phyloP scores from a whole-genome alignment of 2,329 filamentous ascomycete species.

The Phoma sp. region DNA sequence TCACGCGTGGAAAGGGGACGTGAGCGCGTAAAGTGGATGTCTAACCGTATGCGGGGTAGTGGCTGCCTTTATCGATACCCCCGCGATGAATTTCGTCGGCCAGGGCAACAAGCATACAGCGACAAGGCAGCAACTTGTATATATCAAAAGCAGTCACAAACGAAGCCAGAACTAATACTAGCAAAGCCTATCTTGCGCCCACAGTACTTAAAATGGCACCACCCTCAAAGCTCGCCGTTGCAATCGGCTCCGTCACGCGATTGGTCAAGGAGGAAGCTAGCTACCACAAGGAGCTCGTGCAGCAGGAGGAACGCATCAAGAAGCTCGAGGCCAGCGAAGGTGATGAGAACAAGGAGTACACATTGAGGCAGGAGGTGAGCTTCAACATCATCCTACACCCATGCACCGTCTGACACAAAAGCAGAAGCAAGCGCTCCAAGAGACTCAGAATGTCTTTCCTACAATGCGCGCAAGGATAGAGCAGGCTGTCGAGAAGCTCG shows the following conservation, averaged over 20 bases:
- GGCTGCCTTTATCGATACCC: conserved; percentile 10
- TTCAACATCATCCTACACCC: background rate
- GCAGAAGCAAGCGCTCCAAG: conserved; percentile 80
- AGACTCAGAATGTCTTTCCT: conserved; percentile 85
- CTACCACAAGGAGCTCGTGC: conserved; percentile 84
- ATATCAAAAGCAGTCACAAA: background rate
- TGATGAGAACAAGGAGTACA: conserved; percentile 78
- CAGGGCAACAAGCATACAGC: conserved; percentile 18
- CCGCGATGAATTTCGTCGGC: conserved; percentile 28
- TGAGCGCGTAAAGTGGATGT: conserved; percentile 29
- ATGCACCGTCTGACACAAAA: background rate
- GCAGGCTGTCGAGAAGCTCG: conserved; percentile 74
- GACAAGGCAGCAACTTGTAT: conserved; percentile 16
- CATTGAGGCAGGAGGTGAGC: conserved; percentile 83
- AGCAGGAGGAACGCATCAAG: conserved; percentile 75
- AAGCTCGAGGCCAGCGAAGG: conserved; percentile 68
- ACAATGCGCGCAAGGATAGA: conserved; percentile 74
- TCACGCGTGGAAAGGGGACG: conserved; percentile 34
- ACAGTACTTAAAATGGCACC: conserved; percentile 69
- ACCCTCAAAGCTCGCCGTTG: conserved; percentile 78
- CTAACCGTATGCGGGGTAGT: conserved; percentile 6
- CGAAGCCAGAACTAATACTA: background rate
- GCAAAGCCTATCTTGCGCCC: background rate
- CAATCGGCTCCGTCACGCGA: conserved; percentile 79
- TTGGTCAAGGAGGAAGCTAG: conserved; percentile 90